phyloP scores from a whole-genome alignment of 2,329 filamentous ascomycete species.

The Hortaea werneckii region DNA sequence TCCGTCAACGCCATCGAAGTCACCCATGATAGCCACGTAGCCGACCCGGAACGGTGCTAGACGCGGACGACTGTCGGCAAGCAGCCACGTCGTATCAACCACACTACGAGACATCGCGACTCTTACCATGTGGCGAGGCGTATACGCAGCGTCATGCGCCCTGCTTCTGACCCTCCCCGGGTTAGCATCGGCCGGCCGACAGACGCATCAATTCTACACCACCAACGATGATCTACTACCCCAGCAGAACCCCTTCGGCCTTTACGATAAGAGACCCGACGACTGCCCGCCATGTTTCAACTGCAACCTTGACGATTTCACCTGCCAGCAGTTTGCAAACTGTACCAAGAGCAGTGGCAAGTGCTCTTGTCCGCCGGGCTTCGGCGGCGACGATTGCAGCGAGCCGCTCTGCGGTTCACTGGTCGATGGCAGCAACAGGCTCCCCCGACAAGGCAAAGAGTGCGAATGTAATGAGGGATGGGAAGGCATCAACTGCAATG shows the following conservation, averaged over 20 bases:
- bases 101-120: neutral
- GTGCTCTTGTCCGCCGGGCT: slow-evolving; percentile 84
- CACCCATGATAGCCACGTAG: too few species aligned
- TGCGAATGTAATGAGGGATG: slow-evolving; percentile 91
- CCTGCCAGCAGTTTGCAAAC: slow-evolving; percentile 78
- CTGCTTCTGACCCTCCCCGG: slow-evolving; percentile 15
- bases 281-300: slow-evolving; percentile 91
- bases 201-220: slow-evolving; percentile 18
- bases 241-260: slow-evolving; percentile 37
- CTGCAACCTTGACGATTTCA: slow-evolving; percentile 86
- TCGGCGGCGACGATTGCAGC: slow-evolving; percentile 88
- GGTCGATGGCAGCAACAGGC: slow-evolving; percentile 67
- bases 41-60: too few species aligned
- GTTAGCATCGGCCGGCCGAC: slow-evolving; percentile 8
- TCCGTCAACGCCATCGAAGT: too few species aligned
- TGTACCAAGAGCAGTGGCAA: slow-evolving; percentile 88
- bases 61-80: too few species aligned
- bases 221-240: slow-evolving; percentile 20
- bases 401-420: slow-evolving; percentile 85
- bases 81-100: too few species aligned
- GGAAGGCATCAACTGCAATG: slow-evolving; percentile 93
- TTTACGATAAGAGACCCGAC: slow-evolving; percentile 63
- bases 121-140: slow-evolving; percentile 18
- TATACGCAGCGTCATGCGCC: slow-evolving; percentile 12
- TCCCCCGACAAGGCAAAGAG: slow-evolving; percentile 57